A percentile compares a stretch with the other conserved stretches of the same genome.
Evolutionary conservation across 768 basidiomycete genomes (phyloP).

Genomic region (Phaeotremella skinneri): DNA sequence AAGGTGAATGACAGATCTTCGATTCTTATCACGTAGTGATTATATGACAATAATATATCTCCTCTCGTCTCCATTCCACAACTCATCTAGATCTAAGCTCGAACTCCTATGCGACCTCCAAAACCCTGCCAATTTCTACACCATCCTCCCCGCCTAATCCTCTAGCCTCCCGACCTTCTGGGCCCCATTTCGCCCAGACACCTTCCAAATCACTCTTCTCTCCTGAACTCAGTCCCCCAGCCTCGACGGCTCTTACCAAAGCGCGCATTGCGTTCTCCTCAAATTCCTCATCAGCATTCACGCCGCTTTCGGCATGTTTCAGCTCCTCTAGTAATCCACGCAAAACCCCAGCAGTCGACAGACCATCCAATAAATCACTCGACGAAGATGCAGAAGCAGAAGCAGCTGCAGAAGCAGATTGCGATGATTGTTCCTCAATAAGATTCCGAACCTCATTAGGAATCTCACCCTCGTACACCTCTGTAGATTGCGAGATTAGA

Average conservation of each 20-base stretch:
- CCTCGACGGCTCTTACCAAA: slow-evolving; percentile 26
- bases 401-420: not conserved
- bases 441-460: slow-evolving; percentile 31
- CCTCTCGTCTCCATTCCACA: too few relatives aligned
- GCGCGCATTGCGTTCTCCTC: slow-evolving; percentile 41
- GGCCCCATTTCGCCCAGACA: slow-evolving; percentile 27
- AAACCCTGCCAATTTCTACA: slow-evolving; percentile 4
- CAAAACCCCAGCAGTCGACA: slow-evolving; percentile 26
- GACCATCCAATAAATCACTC: slow-evolving; percentile 34
- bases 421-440: slow-evolving; percentile 25
- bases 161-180: slow-evolving; percentile 21
- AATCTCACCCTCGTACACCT: slow-evolving; percentile 32
- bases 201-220: slow-evolving; percentile 20
- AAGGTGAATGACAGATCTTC: too few relatives aligned
- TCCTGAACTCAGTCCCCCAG: slow-evolving; percentile 17
- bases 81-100: too few relatives aligned
- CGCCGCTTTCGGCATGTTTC: slow-evolving; percentile 9
- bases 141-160: slow-evolving; percentile 29
- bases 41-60: too few relatives aligned
- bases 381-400: too few relatives aligned
- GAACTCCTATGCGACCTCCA: not conserved
- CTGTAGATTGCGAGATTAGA: slow-evolving; percentile 40
- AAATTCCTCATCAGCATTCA: slow-evolving; percentile 30
- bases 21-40: too few relatives aligned
- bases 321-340: slow-evolving; percentile 16